A percentile compares a stretch with the other conserved stretches of the same genome.
Conservation (phyloP, 2,329 filamentous ascomycete genomes). For the Monascus ruber region DNA sequence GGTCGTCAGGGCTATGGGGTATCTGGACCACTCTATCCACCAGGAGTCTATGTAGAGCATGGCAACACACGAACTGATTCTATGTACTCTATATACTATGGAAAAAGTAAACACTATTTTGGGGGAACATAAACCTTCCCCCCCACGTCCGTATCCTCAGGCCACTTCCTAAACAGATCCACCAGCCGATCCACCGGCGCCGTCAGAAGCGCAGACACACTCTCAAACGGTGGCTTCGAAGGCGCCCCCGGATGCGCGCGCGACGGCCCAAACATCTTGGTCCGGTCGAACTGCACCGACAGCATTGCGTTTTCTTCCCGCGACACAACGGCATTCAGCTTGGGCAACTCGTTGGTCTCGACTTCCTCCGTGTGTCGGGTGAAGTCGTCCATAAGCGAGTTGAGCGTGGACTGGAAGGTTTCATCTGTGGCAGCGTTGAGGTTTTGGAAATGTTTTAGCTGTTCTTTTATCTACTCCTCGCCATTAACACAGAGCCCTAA, state of each 20-base stretch:
- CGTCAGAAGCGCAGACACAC: conserved; percentile 41
- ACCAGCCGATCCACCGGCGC: conserved; percentile 46
- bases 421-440: conserved; percentile 26
- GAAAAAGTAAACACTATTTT: no score
- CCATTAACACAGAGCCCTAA: not conserved
- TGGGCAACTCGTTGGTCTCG: conserved; percentile 38
- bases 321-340: conserved; percentile 34
- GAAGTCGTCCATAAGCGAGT: conserved; percentile 33
- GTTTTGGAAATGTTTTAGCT: conserved; percentile 40
- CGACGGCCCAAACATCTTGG: conserved; percentile 44
- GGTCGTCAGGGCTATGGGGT: conserved; percentile 42
- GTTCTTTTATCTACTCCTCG: conserved; percentile 37
- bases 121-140: no score
- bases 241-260: conserved; percentile 41
- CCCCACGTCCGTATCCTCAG: conserved; percentile 7
- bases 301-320: conserved; percentile 25
- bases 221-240: conserved; percentile 47
- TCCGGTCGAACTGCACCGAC: conserved; percentile 37
- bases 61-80: no score
- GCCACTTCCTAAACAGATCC: conserved; percentile 48
- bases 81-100: no score
- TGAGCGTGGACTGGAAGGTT: conserved; percentile 35
- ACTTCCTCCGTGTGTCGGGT: conserved; percentile 40
- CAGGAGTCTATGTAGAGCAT: conserved; percentile 4
- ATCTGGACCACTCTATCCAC: conserved; percentile 21